Evolutionary conservation across 2,329 filamentous ascomycete genomes (phyloP).

Genomic region (Diaporthe sp.): DNA sequence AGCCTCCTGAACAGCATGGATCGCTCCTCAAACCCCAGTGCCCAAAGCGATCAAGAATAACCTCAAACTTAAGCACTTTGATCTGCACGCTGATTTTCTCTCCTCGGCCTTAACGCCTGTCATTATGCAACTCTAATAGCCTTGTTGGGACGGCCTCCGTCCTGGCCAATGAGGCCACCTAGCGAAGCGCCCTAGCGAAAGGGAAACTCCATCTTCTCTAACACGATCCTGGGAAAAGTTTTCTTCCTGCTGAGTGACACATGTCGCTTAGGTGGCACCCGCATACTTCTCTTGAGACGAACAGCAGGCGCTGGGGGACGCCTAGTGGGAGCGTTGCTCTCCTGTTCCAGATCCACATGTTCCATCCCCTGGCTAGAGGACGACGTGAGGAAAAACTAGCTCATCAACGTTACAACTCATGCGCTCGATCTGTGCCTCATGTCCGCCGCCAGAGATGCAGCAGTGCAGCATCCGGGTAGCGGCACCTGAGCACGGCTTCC

Average conservation of each 20-base stretch:
- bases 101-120: neutral
- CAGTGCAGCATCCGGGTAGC: neutral
- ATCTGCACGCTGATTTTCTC: neutral
- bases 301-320: neutral
- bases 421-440: neutral
- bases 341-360: neutral
- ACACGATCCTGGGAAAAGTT: neutral
- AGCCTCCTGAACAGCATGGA: constrained; percentile 8
- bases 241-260: neutral
- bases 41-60: constrained; percentile 28
- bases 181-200: neutral
- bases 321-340: neutral
- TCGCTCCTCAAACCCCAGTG: constrained; percentile 7
- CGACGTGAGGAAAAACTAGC: neutral
- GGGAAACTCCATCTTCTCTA: neutral
- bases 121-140: constrained; percentile 19
- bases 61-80: constrained; percentile 22
- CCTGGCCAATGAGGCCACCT: neutral
- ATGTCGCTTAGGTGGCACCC: neutral
- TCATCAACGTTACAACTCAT: neutral
- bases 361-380: neutral
- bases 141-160: constrained; percentile 15
- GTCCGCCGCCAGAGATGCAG: neutral
- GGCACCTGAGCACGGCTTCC: neutral
- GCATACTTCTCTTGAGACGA: neutral